phyloP scores from a whole-genome alignment of 352 stramenopile species.

The Phytopythium montanum region DNA sequence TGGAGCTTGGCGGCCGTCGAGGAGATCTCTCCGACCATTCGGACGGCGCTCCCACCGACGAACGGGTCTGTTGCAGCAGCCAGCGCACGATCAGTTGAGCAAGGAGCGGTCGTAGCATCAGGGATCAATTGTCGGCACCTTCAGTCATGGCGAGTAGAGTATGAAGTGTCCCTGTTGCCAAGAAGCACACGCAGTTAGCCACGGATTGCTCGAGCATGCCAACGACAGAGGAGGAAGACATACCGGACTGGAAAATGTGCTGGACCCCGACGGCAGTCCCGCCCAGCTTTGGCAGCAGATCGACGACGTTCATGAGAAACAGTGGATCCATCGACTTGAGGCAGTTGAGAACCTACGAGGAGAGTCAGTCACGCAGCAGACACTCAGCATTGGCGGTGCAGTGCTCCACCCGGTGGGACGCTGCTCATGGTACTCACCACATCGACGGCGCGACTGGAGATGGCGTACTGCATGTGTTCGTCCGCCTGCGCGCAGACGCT shows the following conservation, averaged over 20 bases:
- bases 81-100: background rate
- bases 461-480: constrained; percentile 56
- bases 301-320: constrained; percentile 84
- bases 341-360: constrained; percentile 70
- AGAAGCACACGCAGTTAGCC: background rate
- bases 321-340: constrained; percentile 74
- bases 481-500: constrained; percentile 56
- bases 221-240: constrained; percentile 6
- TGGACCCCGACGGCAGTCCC: constrained; percentile 58
- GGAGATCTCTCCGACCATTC: constrained; percentile 77
- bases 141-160: constrained; percentile 59
- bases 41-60: constrained; percentile 67
- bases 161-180: constrained; percentile 47
- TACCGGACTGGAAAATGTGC: constrained; percentile 81
- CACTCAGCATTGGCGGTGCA: background rate
- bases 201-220: background rate
- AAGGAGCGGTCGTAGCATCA: background rate
- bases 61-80: constrained; percentile 49
- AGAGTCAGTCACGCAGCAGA: constrained; percentile 7
- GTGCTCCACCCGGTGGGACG: background rate
- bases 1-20: constrained; percentile 57
- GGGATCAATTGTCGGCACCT: constrained; percentile 23
- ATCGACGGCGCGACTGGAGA: constrained; percentile 36
- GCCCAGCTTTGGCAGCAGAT: constrained; percentile 71
- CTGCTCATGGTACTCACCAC: constrained; percentile 21